Evolutionary conservation across 345 rosid genomes (phyloP).

Genomic region (Citrus maxima): DNA sequence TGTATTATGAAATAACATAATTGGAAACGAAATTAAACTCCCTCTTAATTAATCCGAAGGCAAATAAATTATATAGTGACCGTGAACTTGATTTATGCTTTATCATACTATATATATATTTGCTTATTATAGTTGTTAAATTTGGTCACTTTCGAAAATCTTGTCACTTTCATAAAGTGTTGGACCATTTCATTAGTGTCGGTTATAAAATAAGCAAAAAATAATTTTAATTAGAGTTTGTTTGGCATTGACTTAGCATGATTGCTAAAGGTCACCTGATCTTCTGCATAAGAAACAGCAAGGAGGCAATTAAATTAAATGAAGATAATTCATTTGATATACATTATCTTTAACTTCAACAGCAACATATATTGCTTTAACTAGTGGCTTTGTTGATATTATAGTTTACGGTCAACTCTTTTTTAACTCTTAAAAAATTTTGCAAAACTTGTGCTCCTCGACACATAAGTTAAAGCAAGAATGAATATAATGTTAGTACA

Average conservation of each 20-base stretch:
- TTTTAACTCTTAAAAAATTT: not conserved
- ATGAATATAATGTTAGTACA: not conserved
- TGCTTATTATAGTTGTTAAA: not conserved
- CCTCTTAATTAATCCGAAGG: not conserved
- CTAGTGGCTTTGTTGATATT: not conserved
- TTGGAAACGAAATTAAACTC: not conserved
- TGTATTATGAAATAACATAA: not conserved
- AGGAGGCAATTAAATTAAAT: not conserved
- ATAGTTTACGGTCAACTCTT: slow-evolving; percentile 1
- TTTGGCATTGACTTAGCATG: slow-evolving; percentile 25
- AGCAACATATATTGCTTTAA: not conserved
- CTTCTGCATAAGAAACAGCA: not conserved
- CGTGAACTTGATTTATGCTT: not conserved
- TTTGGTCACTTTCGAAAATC: not conserved
- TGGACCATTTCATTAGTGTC: not conserved
- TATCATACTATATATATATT: too few relatives aligned
- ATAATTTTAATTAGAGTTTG: not conserved
- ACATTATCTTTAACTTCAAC: not conserved
- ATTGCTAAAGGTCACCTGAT: slow-evolving; percentile 15
- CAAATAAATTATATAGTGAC: not conserved
- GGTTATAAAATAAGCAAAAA: not conserved
- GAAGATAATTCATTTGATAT: not conserved
- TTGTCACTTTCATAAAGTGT: not conserved
- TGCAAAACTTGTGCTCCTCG: not conserved
- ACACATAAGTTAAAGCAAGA: not conserved